Percentiles rank a stretch among this genome's conserved stretches.
phyloP scores from a whole-genome alignment of 2,329 filamentous ascomycete species.

The Alternaria novae-zelandiae region DNA sequence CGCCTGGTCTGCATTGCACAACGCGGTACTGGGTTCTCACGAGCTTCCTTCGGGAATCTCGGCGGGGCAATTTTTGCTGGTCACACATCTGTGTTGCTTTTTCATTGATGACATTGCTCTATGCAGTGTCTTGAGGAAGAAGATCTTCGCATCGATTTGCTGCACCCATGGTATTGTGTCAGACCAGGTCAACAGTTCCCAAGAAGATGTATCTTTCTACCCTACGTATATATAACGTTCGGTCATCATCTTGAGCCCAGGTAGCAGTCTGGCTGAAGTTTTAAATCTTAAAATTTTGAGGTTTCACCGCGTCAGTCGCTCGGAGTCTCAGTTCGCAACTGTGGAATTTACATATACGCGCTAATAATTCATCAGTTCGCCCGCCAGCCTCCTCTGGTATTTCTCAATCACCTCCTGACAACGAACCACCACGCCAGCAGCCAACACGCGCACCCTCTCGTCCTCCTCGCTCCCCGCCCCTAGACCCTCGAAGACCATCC shows the following conservation, averaged over 20 bases:
- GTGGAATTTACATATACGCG: neutral
- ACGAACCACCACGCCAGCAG: slow-evolving; percentile 78
- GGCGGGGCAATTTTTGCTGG: slow-evolving; percentile 43
- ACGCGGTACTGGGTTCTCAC: slow-evolving; percentile 40
- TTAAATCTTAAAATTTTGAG: neutral
- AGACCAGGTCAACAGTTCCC: rapidly evolving
- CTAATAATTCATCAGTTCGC: slow-evolving; percentile 62
- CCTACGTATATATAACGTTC: neutral
- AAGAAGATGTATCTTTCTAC: neutral
- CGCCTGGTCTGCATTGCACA: slow-evolving; percentile 48
- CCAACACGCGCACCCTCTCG: slow-evolving; percentile 77
- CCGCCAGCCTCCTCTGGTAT: slow-evolving; percentile 78
- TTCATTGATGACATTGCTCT: slow-evolving; percentile 48
- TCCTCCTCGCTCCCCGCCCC: slow-evolving; percentile 66
- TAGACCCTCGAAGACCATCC: slow-evolving; percentile 69
- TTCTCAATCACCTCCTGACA: slow-evolving; percentile 82
- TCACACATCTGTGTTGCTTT: slow-evolving; percentile 20
- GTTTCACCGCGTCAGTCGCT: neutral
- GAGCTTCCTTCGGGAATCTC: slow-evolving; percentile 46
- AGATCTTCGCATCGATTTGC: neutral
- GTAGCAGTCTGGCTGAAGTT: neutral
- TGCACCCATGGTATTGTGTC: neutral
- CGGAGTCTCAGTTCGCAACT: neutral
- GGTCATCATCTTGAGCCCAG: neutral
- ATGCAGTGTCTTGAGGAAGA: slow-evolving; percentile 49